These are phyloP conservation scores for Talaromyces ruber DNA, from an alignment of 495 filamentous ascomycete species.

Conservation along the genomic window DNA sequence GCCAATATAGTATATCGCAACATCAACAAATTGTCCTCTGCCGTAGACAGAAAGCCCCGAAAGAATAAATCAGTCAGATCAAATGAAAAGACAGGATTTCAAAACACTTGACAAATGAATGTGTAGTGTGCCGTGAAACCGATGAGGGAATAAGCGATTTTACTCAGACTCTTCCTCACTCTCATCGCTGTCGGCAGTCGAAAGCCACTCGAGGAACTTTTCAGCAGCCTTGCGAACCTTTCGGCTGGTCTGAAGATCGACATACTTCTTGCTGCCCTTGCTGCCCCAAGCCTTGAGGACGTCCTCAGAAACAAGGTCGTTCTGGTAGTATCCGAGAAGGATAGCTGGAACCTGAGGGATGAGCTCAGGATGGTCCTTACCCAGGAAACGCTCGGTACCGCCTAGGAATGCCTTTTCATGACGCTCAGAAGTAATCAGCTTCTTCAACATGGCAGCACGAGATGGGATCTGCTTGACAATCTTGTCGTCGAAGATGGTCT, in stretches of 20 bases:
- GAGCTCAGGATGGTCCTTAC: constrained; percentile 72
- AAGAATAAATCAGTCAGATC: neutral
- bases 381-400: constrained; percentile 87
- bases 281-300: constrained; percentile 82
- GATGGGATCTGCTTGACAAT: constrained; percentile 77
- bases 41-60: neutral
- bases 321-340: constrained; percentile 76
- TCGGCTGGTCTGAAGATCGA: constrained; percentile 80
- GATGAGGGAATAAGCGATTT: constrained; percentile 3
- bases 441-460: constrained; percentile 80
- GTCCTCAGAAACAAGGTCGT: constrained; percentile 81
- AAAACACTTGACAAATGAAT: neutral
- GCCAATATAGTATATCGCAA: neutral
- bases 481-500: constrained; percentile 87
- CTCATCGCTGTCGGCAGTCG: constrained; percentile 82
- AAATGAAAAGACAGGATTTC: neutral
- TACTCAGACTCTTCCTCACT: constrained; percentile 52
- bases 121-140: neutral
- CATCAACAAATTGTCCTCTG: neutral
- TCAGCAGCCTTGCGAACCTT: constrained; percentile 93
- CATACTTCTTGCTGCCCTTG: constrained; percentile 96
- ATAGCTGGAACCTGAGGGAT: constrained; percentile 74
- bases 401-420: constrained; percentile 98
- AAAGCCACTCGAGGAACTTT: constrained; percentile 89
- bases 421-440: constrained; percentile 82